These are phyloP conservation scores for Lactifluus pinguis DNA, from an alignment of 768 basidiomycete species.

Conservation along the genomic window DNA sequence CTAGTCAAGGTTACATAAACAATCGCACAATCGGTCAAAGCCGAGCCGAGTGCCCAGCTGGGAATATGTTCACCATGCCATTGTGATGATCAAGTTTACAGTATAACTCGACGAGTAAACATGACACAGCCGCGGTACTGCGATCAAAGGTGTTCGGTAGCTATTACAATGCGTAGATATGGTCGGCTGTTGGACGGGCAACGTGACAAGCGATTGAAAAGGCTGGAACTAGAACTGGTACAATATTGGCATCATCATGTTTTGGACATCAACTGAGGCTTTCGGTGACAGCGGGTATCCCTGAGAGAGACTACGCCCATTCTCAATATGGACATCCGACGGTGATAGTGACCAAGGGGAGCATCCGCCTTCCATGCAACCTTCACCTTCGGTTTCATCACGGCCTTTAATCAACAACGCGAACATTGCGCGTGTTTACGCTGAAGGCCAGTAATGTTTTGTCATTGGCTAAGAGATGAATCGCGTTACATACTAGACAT, in stretches of 20 bases:
- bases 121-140: not conserved
- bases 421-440: not conserved
- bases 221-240: not conserved
- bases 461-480: not conserved
- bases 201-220: not conserved
- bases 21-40: not conserved
- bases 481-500: constrained; percentile 2
- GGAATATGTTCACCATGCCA: not conserved
- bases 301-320: not conserved
- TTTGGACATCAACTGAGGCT: not conserved
- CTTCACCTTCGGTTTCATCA: not conserved
- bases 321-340: not conserved
- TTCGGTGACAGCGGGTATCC: not conserved
- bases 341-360: not conserved
- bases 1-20: not conserved
- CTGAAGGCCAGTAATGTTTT: not conserved
- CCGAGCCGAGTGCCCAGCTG: too few species aligned
- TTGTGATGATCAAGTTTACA: not conserved
- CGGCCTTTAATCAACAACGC: not conserved
- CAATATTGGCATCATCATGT: not conserved
- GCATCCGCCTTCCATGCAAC: not conserved
- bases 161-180: not conserved
- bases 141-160: not conserved
- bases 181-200: not conserved
- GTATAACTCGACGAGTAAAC: not conserved